Evolutionary conservation across 352 stramenopile genomes (phyloP), one percentile per base, ranked within the genome.

Genomic region (Globisporangium middletonii): DNA sequence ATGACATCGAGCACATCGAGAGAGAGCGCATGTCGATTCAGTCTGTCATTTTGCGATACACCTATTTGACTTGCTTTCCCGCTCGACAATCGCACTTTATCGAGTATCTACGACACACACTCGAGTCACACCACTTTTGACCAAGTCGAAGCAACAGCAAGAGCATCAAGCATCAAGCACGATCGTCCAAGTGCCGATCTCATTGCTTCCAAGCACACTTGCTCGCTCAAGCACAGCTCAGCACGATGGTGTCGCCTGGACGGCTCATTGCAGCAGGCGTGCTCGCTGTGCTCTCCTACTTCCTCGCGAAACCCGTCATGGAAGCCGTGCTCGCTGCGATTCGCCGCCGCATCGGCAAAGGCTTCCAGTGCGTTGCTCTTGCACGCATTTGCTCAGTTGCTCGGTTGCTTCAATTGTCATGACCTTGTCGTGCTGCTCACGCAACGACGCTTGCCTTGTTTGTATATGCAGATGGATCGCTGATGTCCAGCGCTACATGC

Each of bases 401-500:
- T 23, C 15, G 43, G 19, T 46, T 47, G 16, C 18, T 27, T 8
- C 5, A 49, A 49, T 4, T 28, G n/a, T 18, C 44, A 26, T 26
- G 19, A 7, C 33, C 45, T 28, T 27, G 11, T n/a, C 44, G 6
- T 30, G 7, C 7, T 38, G 33, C 33, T 38, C 33, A 38, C 30
- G 38, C 38, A 44, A n/a, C 4, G 47, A 45, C 27, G 19, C 30
- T 47, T 44, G 53, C 43, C 28, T 33, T 45, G 23, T 56, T 18
- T 26, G 9, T 43, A 28, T 42, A 2, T 62, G 41, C 47, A 86
- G 76, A 65, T 92, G 80, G 83, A 78, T 94, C 60, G 70, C 66
- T 13, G 84, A 94, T 62, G 77, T 94, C 43, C 75, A 92, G 49
- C 80, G 78, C 52, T 82, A 88, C 64, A 75, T 94, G 69, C 50